Evolutionary conservation across 495 filamentous ascomycete species (phyloP), one percentile per base, ranked within the genome.

Genomic region (Aspergillus nanangensis): DNA sequence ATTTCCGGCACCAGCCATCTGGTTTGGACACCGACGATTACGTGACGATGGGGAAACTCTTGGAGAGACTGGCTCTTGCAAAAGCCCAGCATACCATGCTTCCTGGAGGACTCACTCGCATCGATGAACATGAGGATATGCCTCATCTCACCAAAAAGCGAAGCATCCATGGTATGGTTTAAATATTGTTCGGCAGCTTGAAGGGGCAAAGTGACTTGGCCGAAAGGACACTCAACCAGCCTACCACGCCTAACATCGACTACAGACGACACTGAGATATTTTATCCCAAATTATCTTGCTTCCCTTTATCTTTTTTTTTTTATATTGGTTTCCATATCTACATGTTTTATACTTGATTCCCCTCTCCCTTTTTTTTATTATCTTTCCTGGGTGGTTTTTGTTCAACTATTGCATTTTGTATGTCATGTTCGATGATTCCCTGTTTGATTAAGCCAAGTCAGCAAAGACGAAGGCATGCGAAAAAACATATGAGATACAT

Each of bases 1-100:
- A 90, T 62, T 87, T 96, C 65, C 77, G 87, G 51, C 79, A 84
- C 36, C 82, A 89, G 53, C 81, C 85, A 1, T 61, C 78, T 1
- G 81, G 78, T 1, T 78, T 83, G 0, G 78, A 83, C 17, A 83
- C 88, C 23, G 82, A 90, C 60, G 93, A 97, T 50, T 94, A 86
- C 62, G 51, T 90, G 41, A 81, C 82, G 24, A 85, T 98, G 40
- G 78, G 87, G 7, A 91, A 88, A 53, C 66, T 96, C 53, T 91
- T 91, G 62, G 86, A 95, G 63, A 90, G 90, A 59, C 76, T 96
- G n/a, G 82, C 84, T 50, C 63, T 93, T 19, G 79, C 80, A 15
- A 76, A 79, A 37, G 48, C 47, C 40, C 80, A 83, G 51, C 69
- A 76, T 25, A 65, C 72, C 10, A 69, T 75, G 15, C 62, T 87